Evolutionary conservation across 108 stramenopile species (phyloP).

Genomic region (Aurantiochytrium sp.): DNA sequence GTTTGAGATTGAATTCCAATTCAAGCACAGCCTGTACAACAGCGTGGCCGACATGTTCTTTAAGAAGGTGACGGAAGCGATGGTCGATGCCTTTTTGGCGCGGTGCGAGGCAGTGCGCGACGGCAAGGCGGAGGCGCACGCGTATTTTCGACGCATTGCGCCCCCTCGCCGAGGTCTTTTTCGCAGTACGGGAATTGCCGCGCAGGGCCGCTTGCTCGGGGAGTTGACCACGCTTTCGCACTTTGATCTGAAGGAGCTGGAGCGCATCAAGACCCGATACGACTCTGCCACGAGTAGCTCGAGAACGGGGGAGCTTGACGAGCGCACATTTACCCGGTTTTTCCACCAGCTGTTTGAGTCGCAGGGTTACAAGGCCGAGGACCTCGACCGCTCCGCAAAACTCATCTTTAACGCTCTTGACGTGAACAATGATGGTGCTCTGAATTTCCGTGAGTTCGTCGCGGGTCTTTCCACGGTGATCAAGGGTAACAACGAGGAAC

Average conservation of each 20-base stretch:
- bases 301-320: not conserved
- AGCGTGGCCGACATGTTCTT: conserved; percentile 17
- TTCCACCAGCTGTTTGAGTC: not conserved
- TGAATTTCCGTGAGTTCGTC: not conserved
- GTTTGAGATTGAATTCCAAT: not conserved
- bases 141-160: not conserved
- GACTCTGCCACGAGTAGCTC: not conserved
- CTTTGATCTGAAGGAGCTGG: not conserved
- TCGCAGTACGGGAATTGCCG: not conserved
- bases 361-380: not conserved
- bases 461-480: conserved; percentile 4
- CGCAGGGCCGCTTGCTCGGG: not conserved
- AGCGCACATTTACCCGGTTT: not conserved
- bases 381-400: not conserved
- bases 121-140: not conserved
- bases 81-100: conserved; percentile 1
- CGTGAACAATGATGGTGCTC: not conserved
- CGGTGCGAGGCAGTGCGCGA: not conserved
- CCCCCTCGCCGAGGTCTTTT: not conserved
- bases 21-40: not conserved
- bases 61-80: not conserved
- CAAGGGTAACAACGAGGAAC: not conserved
- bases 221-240: conserved; percentile 4
- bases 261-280: not conserved
- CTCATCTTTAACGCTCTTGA: not conserved